Evolutionary conservation across 371 early-diverging fungal genomes (phyloP), one percentile per base, ranked within the genome.

Genomic region (Neoconidiobolus thromboides): DNA sequence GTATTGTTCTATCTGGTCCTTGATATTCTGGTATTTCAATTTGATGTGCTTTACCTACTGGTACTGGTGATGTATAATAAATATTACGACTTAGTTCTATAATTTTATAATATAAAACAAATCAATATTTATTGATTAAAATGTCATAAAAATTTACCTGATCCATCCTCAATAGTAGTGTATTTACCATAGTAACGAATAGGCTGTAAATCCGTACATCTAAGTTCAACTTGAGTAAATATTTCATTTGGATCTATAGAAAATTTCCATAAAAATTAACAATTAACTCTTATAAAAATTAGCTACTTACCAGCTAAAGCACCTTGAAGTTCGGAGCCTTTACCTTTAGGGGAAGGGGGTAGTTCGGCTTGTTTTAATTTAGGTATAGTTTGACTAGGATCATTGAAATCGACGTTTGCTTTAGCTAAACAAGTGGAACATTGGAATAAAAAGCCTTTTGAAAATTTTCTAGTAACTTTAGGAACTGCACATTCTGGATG

Each of bases 391-490:
- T 55, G 55, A n/a, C 43, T 55, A 10, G 55, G 55, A 43, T 55
- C 55, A 4, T 55, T 39, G 1, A 55, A 55, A 43, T 55, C 55
- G 3, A 55, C 55, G 10, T 55, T 43, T 4, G 55, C 55, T 12
- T 55, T 55, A 39, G 55, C 7, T 37, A 55, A 14, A 14, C 55
- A 55, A 39, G 42, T 39, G 42, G 55, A 55, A 43, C 55, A 55
- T 36, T 55, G 55, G 43, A 55, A 55, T 14, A 3, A n/a, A 14
- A 55, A 55, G 9, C 55, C 55, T 39, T 55, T 55, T 4, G 55
- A 3, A 4, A 55, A 12, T 5, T 12, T 10, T 5, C 10, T 55
- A 4, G 9, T 55, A 14, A 55, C 36, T n/a, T 14, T 14, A 12
- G 55, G 55, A 39, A 12, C 39, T 4, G 12, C 9, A 14, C 55